A percentile compares a stretch with the other conserved stretches of the same genome.
phyloP scores from a whole-genome alignment of 2,329 filamentous ascomycete genomes.

The Cladosporium sp. region DNA sequence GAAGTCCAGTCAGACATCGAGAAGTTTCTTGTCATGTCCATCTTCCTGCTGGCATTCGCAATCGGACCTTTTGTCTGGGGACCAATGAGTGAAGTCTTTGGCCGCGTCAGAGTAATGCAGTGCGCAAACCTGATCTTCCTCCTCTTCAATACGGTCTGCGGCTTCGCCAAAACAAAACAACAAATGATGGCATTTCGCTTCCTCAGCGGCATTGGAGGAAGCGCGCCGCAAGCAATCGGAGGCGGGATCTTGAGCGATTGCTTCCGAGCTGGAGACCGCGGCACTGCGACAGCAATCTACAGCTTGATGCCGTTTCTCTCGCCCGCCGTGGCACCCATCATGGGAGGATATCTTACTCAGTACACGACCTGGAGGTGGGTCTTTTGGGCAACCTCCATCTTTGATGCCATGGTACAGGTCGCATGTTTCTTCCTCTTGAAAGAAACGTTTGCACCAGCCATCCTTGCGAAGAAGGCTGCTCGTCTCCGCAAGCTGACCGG shows the following conservation, averaged over 20 bases:
- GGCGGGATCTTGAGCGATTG: constrained; percentile 28
- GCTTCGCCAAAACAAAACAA: constrained; percentile 27
- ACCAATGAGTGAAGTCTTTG: constrained; percentile 28
- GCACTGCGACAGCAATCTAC: constrained; percentile 28
- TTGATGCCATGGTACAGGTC: constrained; percentile 63
- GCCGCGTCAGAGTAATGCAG: constrained; percentile 28
- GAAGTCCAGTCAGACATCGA: constrained; percentile 22
- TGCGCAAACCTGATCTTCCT: constrained; percentile 29
- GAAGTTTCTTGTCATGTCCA: constrained; percentile 27
- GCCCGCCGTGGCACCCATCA: constrained; percentile 50
- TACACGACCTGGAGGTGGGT: constrained; percentile 71
- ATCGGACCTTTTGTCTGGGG: constrained; percentile 29
- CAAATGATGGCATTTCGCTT: constrained; percentile 32
- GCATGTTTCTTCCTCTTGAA: constrained; percentile 62
- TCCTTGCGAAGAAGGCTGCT: constrained; percentile 53
- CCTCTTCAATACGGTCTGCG: constrained; percentile 29
- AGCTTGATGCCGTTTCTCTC: constrained; percentile 27
- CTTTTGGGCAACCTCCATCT: constrained; percentile 78
- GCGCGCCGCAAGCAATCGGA: constrained; percentile 28
- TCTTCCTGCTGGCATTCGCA: constrained; percentile 29
- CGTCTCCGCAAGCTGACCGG: constrained; percentile 41
- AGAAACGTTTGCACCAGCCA: constrained; percentile 61
- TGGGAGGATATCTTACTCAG: constrained; percentile 58
- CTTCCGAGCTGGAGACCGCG: constrained; percentile 26
- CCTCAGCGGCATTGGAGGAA: constrained; percentile 28